phyloP scores from a whole-genome alignment of 1,284 basidiomycete genomes.

The Cryptococcus sp. region DNA sequence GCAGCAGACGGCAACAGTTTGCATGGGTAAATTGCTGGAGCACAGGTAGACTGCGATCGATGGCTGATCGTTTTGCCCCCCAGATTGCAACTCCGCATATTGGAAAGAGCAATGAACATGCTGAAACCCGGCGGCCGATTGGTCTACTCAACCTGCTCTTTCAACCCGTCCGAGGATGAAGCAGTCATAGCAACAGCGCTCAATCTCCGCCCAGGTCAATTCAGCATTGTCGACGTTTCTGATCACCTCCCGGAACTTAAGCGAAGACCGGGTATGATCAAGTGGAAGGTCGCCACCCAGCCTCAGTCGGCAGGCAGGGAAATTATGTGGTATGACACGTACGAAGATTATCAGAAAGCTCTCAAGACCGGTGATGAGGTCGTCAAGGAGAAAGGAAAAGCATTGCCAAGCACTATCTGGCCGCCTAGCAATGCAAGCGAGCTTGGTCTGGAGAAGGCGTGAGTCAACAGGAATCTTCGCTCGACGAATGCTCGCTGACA shows the following conservation, averaged over 20 bases:
- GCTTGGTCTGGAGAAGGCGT: slow-evolving; percentile 72
- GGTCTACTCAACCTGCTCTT: slow-evolving; percentile 96
- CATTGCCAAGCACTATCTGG: slow-evolving; percentile 72
- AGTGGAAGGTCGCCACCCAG: slow-evolving; percentile 66
- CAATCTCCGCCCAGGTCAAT: slow-evolving; percentile 69
- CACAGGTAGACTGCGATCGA: not conserved
- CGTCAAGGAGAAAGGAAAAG: slow-evolving; percentile 53
- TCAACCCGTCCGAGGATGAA: slow-evolving; percentile 98
- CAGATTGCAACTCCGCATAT: slow-evolving; percentile 87
- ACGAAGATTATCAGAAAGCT: slow-evolving; percentile 33
- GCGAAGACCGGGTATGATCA: slow-evolving; percentile 70
- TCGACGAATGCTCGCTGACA: slow-evolving; percentile 2
- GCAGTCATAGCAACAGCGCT: slow-evolving; percentile 89
- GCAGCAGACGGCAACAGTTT: slow-evolving; percentile 86
- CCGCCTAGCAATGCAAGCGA: slow-evolving; percentile 67
- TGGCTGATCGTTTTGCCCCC: not conserved
- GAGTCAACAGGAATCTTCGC: slow-evolving; percentile 34
- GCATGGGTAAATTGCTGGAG: slow-evolving; percentile 64
- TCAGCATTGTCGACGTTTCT: slow-evolving; percentile 79
- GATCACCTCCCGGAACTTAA: slow-evolving; percentile 68
- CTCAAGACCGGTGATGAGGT: slow-evolving; percentile 31
- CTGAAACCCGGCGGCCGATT: slow-evolving; percentile 83
- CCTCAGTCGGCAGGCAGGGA: slow-evolving; percentile 18
- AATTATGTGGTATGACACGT: slow-evolving; percentile 40
- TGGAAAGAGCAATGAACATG: slow-evolving; percentile 87